Base-by-base conservation (phyloP, 1,284 basidiomycete genomes). In the Leccinum subspadiceum region DNA sequence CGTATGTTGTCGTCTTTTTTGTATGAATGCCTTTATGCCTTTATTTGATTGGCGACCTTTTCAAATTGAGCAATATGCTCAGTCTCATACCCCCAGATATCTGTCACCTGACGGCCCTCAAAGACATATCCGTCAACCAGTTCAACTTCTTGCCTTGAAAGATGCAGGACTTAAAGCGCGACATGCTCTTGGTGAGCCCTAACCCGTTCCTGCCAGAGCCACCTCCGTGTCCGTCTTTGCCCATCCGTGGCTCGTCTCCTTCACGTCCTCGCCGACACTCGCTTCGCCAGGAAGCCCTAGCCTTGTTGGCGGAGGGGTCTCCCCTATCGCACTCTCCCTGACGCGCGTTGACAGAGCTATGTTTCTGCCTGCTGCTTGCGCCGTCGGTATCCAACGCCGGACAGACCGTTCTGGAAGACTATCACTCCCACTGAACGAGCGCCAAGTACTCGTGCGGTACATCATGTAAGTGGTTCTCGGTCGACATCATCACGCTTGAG, bases 121-220 rank as follows among this genome's bases (percentile, higher is more conserved):
- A 77, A 41, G 81, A 84, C 92, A 20, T 20, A 3, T 78, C 84
- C 0, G 78, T 20, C 20, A 20, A 20, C 20, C 20, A 20, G 20
- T 20, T 79, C 59, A 92, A 92, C 70, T 87, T 81, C 68, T 73
- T 92, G 0, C 90, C 90, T 10, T 79, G 84, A 3, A 87, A 91
- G 67, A 81, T 92, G 70, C 70, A 79, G 13, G 64, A 73, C 29
- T 80, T 90, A 76, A 69, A 24, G 8, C 76, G 87, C 1, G 67
- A 74, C 9, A 73, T 68, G 4, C 73, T 90, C 6, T 63, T 69
- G 13, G 65, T 89, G 2, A 71, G 80, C 37, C 82, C 82, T 0
- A 17, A 91, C 62, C 84, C 80, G 0, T 89, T 87, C 70, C 62
- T 83, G 6, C 57, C 65, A 15, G 77, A 77, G 2, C 77, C 78